phyloP scores from a whole-genome alignment of 2,329 filamentous ascomycete species.

The Blumeria hordei region DNA sequence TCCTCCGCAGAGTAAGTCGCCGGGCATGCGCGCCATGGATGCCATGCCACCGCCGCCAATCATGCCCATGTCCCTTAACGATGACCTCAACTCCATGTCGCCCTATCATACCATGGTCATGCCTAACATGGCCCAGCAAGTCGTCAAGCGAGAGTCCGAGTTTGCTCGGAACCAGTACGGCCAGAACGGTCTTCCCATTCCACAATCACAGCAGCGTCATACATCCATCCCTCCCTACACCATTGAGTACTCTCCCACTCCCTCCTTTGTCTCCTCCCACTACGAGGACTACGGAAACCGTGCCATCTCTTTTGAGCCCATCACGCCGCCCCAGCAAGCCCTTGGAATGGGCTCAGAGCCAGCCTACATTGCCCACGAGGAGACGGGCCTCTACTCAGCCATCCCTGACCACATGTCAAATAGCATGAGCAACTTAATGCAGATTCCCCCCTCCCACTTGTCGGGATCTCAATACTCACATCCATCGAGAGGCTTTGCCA shows the following conservation, averaged over 20 bases:
- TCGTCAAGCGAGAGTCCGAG: constrained; percentile 76
- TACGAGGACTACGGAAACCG: constrained; percentile 96
- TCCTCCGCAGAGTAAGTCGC: constrained; percentile 55
- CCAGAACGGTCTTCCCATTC: constrained; percentile 68
- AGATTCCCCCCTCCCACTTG: constrained; percentile 67
- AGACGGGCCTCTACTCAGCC: constrained; percentile 83
- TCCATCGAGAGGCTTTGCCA: constrained; percentile 37
- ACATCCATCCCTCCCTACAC: constrained; percentile 93
- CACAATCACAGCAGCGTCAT: constrained; percentile 70
- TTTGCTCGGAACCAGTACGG: constrained; percentile 69
- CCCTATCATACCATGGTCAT: constrained; percentile 43
- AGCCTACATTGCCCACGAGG: constrained; percentile 93
- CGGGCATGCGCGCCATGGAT: constrained; percentile 74
- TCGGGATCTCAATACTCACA: constrained; percentile 58
- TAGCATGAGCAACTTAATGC: constrained; percentile 69
- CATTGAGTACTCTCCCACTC: constrained; percentile 91
- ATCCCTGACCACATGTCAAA: constrained; percentile 64
- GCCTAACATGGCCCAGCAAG: constrained; percentile 41
- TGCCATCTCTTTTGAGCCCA: constrained; percentile 84
- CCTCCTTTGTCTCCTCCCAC: constrained; percentile 95
- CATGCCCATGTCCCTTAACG: constrained; percentile 37
- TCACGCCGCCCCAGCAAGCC: constrained; percentile 84
- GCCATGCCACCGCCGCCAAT: constrained; percentile 83
- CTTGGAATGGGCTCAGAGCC: constrained; percentile 64
- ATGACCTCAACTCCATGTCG: constrained; percentile 39